These are phyloP conservation scores for Lichtheimia corymbifera DNA, from an alignment of 371 early-diverging fungal species.

Conservation along the genomic window DNA sequence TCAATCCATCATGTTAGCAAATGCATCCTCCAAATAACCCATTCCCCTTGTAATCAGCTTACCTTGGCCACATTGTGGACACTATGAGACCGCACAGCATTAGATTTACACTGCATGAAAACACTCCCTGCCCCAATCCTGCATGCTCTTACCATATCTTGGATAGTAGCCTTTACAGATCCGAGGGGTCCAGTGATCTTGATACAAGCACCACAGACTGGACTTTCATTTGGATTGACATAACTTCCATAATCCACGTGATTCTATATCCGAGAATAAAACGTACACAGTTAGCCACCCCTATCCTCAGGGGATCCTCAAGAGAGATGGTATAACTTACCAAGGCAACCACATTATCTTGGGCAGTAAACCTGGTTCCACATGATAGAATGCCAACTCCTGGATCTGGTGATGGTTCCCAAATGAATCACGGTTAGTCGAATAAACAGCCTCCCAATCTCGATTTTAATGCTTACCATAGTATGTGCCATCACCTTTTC, in stretches of 20 bases:
- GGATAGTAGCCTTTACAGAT: constrained; percentile 37
- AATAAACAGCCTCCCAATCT: too few relatives aligned
- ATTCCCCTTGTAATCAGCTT: not conserved
- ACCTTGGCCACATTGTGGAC: constrained; percentile 42
- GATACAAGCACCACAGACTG: constrained; percentile 47
- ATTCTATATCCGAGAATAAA: constrained; percentile 22
- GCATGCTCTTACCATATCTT: constrained; percentile 38
- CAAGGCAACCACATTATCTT: constrained; percentile 43
- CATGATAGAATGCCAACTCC: constrained; percentile 45
- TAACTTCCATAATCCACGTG: constrained; percentile 39
- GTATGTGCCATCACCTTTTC: constrained; percentile 51
- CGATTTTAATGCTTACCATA: constrained; percentile 28
- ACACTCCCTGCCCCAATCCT: not conserved
- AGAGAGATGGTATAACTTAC: constrained; percentile 18
- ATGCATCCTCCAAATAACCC: too few relatives aligned
- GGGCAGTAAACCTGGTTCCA: constrained; percentile 38
- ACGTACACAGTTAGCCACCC: not conserved
- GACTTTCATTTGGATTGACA: constrained; percentile 44
- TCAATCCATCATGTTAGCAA: too few relatives aligned
- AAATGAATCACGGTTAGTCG: not conserved
- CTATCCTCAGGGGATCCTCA: not conserved
- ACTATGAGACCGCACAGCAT: constrained; percentile 6
- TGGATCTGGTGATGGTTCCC: constrained; percentile 26
- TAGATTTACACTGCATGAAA: too few relatives aligned
- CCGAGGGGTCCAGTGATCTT: constrained; percentile 40